These are phyloP conservation scores for Cladophialophora yegresii DNA, from an alignment of 2,329 filamentous ascomycete species.

Conservation along the genomic window DNA sequence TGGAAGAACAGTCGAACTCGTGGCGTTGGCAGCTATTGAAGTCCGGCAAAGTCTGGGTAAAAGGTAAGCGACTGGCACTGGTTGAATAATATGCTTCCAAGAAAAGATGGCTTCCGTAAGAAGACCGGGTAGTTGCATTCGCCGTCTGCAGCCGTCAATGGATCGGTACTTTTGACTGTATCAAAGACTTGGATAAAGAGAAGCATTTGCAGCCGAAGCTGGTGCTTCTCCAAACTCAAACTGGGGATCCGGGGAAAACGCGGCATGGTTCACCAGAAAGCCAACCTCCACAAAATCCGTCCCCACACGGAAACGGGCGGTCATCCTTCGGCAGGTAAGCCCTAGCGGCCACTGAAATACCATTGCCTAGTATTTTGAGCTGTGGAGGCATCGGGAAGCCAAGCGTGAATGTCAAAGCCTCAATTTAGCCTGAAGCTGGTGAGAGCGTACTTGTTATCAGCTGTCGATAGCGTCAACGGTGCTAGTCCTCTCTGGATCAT, in stretches of 20 bases:
- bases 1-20: neutral
- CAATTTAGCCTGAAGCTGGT: neutral
- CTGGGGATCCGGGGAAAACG: neutral
- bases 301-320: neutral
- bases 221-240: neutral
- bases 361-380: neutral
- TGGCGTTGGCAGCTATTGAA: neutral
- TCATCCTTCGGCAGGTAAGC: neutral
- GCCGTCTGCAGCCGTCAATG: neutral
- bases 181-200: neutral
- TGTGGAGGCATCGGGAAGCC: neutral
- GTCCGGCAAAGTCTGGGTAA: conserved; percentile 1
- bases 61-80: neutral
- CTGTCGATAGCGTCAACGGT: neutral
- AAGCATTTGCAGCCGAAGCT: neutral
- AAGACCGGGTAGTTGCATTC: neutral
- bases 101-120: neutral
- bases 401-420: neutral
- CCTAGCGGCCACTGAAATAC: too few relatives aligned
- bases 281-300: neutral
- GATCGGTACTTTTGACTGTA: neutral
- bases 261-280: neutral
- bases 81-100: neutral
- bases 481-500: neutral
- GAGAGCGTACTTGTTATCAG: neutral